phyloP scores from a whole-genome alignment of 2,329 filamentous ascomycete species.

The Teratosphaeria zuluensis region DNA sequence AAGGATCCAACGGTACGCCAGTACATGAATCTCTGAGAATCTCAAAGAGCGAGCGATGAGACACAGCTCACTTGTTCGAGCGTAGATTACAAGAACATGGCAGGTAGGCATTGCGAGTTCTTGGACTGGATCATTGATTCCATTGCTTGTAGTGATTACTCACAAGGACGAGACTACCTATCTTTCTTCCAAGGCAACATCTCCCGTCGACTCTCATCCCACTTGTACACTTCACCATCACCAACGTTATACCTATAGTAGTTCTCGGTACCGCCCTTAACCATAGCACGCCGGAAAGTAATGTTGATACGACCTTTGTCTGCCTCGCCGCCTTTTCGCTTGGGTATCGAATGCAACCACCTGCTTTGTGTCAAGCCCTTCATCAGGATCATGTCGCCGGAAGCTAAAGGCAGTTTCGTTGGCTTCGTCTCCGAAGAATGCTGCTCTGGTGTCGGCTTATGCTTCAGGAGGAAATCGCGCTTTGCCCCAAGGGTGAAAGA shows the following conservation, averaged over 20 bases:
- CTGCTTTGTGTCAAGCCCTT: conserved; percentile 61
- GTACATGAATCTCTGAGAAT: no score
- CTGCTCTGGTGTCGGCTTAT: conserved; percentile 49
- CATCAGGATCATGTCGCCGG: conserved; percentile 75
- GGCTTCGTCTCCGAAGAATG: conserved; percentile 29
- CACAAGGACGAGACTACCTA: neutral
- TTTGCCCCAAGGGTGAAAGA: conserved; percentile 63
- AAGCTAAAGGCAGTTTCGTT: conserved; percentile 46
- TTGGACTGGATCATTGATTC: no score
- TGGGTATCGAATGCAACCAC: conserved; percentile 72
- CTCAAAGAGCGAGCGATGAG: no score
- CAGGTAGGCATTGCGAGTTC: no score
- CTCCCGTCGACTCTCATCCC: conserved; percentile 49
- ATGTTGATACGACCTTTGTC: conserved; percentile 61
- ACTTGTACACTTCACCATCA: conserved; percentile 55
- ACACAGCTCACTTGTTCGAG: no score
- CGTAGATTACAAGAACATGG: no score
- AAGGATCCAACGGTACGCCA: no score
- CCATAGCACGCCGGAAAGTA: conserved; percentile 63
- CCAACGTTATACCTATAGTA: conserved; percentile 81
- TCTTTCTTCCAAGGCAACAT: conserved; percentile 32
- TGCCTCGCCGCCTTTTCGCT: conserved; percentile 54
- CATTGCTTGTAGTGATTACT: neutral
- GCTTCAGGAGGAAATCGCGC: conserved; percentile 70
- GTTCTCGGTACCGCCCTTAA: conserved; percentile 66